Conservation (phyloP, 2,329 filamentous ascomycete species). For the Apiospora pterosperma region DNA sequence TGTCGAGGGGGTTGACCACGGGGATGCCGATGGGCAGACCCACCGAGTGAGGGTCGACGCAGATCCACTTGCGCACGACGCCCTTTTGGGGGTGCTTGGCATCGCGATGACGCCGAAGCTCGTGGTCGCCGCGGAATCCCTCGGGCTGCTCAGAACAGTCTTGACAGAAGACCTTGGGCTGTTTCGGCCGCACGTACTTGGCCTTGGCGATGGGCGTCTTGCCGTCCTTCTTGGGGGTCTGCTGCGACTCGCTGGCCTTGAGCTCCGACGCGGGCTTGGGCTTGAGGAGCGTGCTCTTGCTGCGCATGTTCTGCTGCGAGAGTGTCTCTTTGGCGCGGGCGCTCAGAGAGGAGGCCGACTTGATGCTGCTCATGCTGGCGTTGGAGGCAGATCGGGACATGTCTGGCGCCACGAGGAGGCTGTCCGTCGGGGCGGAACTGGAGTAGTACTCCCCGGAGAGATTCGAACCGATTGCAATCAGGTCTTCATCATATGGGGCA, state of each 20-base stretch:
- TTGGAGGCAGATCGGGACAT: slow-evolving; percentile 50
- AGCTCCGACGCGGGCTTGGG: slow-evolving; percentile 40
- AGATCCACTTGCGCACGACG: slow-evolving; percentile 54
- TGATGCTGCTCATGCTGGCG: slow-evolving; percentile 37
- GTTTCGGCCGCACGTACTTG: slow-evolving; percentile 59
- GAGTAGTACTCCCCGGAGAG: slow-evolving; percentile 28
- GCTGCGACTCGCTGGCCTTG: slow-evolving; percentile 19
- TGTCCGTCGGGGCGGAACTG: slow-evolving; percentile 24
- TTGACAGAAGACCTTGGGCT: slow-evolving; percentile 67
- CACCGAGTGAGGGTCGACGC: slow-evolving; percentile 46
- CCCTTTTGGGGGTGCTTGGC: slow-evolving; percentile 55
- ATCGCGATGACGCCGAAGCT: slow-evolving; percentile 66
- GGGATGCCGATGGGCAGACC: slow-evolving; percentile 40
- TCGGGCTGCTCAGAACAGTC: slow-evolving; percentile 69
- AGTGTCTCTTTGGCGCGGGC: slow-evolving; percentile 46
- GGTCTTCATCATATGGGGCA: slow-evolving; percentile 21
- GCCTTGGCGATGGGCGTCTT: slow-evolving; percentile 42
- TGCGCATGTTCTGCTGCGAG: slow-evolving; percentile 42
- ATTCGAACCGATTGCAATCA: slow-evolving; percentile 35
- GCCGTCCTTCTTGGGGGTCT: slow-evolving; percentile 32
- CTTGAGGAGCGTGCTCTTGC: slow-evolving; percentile 34
- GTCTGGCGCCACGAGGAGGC: slow-evolving; percentile 26
- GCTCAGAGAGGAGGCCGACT: slow-evolving; percentile 43
- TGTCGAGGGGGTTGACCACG: slow-evolving; percentile 63
- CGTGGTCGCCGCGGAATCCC: slow-evolving; percentile 84